Evolutionary conservation across 1,139 yeast species (phyloP).

Genomic region (Saccharomyces hybrid): DNA sequence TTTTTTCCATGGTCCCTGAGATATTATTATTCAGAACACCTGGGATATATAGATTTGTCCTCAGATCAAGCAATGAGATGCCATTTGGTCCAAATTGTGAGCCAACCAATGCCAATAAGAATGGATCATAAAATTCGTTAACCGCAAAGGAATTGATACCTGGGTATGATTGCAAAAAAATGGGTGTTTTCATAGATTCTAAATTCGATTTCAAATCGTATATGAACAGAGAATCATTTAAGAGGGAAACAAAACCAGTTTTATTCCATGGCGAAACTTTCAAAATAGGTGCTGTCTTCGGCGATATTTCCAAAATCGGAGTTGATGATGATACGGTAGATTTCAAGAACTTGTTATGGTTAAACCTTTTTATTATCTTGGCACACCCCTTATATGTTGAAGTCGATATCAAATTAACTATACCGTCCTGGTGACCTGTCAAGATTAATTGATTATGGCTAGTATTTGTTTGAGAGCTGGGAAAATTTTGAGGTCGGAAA

Average conservation of each 20-base stretch:
- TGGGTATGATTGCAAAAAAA: constrained; percentile 19
- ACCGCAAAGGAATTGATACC: constrained; percentile 21
- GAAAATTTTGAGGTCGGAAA: constrained; percentile 6
- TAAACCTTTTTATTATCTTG: constrained; percentile 22
- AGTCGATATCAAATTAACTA: constrained; percentile 25
- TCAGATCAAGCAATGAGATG: constrained; percentile 22
- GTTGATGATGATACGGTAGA: constrained; percentile 6
- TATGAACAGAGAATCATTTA: too few relatives aligned
- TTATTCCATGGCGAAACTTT: constrained; percentile 17
- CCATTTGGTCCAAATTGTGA: constrained; percentile 22
- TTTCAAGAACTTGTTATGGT: constrained; percentile 23
- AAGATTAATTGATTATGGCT: constrained; percentile 18
- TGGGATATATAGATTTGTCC: constrained; percentile 18
- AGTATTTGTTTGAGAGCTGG: constrained; percentile 7
- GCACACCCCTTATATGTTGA: constrained; percentile 20
- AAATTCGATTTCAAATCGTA: constrained; percentile 16
- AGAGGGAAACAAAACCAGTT: constrained; percentile 20
- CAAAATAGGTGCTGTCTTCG: constrained; percentile 17
- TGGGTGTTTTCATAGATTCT: constrained; percentile 15
- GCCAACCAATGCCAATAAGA: constrained; percentile 22
- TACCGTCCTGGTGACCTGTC: constrained; percentile 28
- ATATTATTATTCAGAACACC: constrained; percentile 6
- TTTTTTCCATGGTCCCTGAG: neutral
- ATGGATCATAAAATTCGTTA: constrained; percentile 13
- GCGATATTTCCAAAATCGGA: constrained; percentile 2